phyloP scores from a whole-genome alignment of 139 green algal species.

The Yamagishiella unicocca region DNA sequence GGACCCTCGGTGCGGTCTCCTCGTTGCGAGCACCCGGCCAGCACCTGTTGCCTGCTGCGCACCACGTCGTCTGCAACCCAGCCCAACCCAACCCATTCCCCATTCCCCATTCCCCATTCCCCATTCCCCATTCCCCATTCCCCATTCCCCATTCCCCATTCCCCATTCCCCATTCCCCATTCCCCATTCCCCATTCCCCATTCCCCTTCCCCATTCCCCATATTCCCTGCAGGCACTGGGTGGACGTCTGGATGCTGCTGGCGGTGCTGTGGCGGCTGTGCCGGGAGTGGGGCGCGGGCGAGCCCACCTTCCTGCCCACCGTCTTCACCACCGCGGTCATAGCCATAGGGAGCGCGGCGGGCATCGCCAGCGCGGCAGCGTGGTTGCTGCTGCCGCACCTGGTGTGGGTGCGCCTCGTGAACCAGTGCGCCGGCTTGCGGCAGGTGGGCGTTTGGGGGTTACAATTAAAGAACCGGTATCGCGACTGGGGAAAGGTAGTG shows the following conservation, averaged over 20 bases:
- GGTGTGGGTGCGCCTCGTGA: not conserved
- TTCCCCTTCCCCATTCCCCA: not conserved
- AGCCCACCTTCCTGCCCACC: not conserved
- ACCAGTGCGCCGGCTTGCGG: not conserved
- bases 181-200: not conserved
- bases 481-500: too few species aligned
- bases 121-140: too few species aligned
- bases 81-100: too few species aligned
- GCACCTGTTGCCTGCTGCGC: too few species aligned
- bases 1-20: too few species aligned
- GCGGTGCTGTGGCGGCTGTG: not conserved
- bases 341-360: not conserved
- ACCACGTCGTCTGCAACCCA: too few species aligned
- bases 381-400: not conserved
- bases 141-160: too few species aligned
- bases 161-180: not conserved
- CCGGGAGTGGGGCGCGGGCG: too few species aligned
- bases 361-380: not conserved
- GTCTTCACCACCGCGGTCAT: not conserved
- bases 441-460: not conserved
- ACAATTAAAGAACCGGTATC: too few species aligned
- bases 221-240: not conserved
- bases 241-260: not conserved
- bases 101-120: too few species aligned
- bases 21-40: too few species aligned